Base-by-base conservation (phyloP, 768 basidiomycete species). In the Baorangia bicolor region DNA sequence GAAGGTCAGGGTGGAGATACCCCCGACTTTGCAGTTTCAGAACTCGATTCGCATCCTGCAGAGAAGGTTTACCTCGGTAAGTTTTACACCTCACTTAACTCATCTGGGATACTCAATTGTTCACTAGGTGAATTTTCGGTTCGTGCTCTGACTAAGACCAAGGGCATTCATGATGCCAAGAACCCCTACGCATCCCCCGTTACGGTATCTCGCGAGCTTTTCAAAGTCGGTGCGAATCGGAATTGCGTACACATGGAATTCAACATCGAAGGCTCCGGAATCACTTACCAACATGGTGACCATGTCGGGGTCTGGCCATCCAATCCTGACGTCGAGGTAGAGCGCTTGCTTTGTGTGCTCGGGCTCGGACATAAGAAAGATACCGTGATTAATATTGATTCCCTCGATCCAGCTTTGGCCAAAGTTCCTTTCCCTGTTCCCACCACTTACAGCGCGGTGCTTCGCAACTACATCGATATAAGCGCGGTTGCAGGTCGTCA, bases 361-460 rank as follows among this genome's bases (percentile, higher is more conserved):
- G 96, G 94, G 25, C 80, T 99, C 12, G 79, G 81, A 60, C 80
- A 87, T 57, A 92, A 92, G 76, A 83, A 84, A 67, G 86, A 95
- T 70, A 79, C 81, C 37, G 84, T 94, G 45, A 92, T 99, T 64
- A 84, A 87, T 60, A 93, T 99, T 56, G 94, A 94, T 68, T 96
- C 94, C n/a, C 85, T 98, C 56, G 96, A 99, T 67, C 96, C 97
- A 20, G 94, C 95, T 16, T 81, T 99, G 30, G 96, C 96, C 55
- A 98, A 98, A 74, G 95, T 98, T 54, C 96, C 96, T 18, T 99
- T 98, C 87, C 96, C 97, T 13, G 90, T 94, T 20, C 96, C 96
- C 1, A 94, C 95, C 2, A 98, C 95, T 9, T 98, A 97, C 65
- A 83, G 80, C 56, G 89, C 94, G 45, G 93, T 98, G 59, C 85